Evolutionary conservation across 2,329 filamentous ascomycete species (phyloP).

Genomic region (Davidsoniella virescens): DNA sequence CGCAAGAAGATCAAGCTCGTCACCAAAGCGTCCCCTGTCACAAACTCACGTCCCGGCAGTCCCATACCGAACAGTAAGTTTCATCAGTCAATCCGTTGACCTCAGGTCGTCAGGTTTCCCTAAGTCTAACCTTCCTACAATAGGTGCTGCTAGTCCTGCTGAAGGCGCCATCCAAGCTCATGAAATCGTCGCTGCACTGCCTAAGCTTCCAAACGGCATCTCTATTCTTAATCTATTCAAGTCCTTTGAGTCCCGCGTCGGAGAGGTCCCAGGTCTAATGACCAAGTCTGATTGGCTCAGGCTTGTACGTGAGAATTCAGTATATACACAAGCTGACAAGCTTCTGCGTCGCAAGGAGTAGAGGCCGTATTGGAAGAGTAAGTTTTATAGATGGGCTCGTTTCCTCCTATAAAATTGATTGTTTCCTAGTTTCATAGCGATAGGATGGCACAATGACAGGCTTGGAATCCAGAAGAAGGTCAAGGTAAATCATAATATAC

Average conservation of each 20-base stretch:
- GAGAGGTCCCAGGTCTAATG: slow-evolving; percentile 34
- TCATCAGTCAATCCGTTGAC: neutral
- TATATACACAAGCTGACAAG: slow-evolving; percentile 36
- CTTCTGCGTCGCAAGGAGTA: slow-evolving; percentile 28
- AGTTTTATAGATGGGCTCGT: neutral
- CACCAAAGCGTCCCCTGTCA: slow-evolving; percentile 33
- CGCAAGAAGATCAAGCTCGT: slow-evolving; percentile 37
- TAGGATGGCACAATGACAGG: too few relatives aligned
- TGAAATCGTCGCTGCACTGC: slow-evolving; percentile 39
- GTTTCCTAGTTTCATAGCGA: too few relatives aligned
- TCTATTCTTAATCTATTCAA: slow-evolving; percentile 37
- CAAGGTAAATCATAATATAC: too few relatives aligned
- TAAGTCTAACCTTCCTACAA: slow-evolving; percentile 5
- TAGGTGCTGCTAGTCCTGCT: slow-evolving; percentile 20
- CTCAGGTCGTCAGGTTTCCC: neutral
- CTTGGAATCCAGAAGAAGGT: too few relatives aligned
- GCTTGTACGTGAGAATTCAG: slow-evolving; percentile 38
- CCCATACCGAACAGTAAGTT: slow-evolving; percentile 29
- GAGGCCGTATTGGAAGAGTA: neutral
- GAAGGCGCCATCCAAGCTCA: slow-evolving; percentile 27
- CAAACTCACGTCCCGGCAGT: slow-evolving; percentile 45
- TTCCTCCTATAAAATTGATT: too few relatives aligned
- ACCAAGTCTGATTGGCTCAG: slow-evolving; percentile 39
- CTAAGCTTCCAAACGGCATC: slow-evolving; percentile 34
- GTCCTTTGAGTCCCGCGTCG: slow-evolving; percentile 36